Percentiles rank a stretch among this genome's conserved stretches.
Conservation (phyloP, 2,329 filamentous ascomycete genomes). For the Penicillium sp. region DNA sequence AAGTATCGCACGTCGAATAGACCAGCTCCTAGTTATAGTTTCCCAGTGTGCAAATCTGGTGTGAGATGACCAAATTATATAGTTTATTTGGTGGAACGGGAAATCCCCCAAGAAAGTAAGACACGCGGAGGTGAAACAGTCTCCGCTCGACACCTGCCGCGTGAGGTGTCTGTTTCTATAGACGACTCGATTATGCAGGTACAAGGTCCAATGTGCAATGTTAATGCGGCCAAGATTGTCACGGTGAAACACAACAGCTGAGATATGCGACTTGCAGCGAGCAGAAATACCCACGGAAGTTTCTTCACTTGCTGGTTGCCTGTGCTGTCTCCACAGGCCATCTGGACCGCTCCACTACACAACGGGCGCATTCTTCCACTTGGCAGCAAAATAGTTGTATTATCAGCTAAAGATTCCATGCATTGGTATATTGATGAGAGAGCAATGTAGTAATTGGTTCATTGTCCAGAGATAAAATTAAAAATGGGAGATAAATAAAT, state of each 20-base stretch:
- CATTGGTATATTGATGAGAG: too few relatives aligned
- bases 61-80: neutral
- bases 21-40: neutral
- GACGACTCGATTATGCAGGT: neutral
- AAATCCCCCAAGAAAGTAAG: neutral
- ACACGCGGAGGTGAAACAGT: slow-evolving; percentile 4
- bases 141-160: neutral
- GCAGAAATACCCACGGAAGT: neutral
- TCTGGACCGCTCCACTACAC: neutral
- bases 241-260: too few relatives aligned
- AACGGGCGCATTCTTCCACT: neutral
- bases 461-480: too few relatives aligned
- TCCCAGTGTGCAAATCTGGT: too few relatives aligned
- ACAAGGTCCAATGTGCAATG: neutral
- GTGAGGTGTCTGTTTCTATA: neutral
- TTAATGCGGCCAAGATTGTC: neutral
- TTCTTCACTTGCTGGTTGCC: neutral
- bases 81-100: neutral
- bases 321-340: neutral
- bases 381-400: too few relatives aligned
- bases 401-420: too few relatives aligned
- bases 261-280: too few relatives aligned
- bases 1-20: too few relatives aligned
- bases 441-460: too few relatives aligned
- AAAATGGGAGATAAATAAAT: too few relatives aligned